Base-by-base conservation (phyloP, 2,329 filamentous ascomycete species). In the Helotiales sp. region DNA sequence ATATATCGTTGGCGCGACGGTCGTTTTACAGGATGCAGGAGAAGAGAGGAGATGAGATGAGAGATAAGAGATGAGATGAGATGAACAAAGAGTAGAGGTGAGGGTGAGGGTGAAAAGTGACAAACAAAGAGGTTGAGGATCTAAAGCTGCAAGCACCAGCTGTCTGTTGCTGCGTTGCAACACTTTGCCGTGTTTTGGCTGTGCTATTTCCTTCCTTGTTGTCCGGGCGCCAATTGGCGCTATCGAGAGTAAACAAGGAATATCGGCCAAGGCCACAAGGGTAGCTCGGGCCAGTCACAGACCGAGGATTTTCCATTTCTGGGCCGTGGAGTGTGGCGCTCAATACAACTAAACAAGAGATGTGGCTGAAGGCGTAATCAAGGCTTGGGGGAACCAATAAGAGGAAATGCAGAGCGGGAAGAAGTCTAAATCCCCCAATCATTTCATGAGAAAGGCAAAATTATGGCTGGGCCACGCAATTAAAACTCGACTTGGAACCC, bases 221-320 rank as follows among this genome's bases (percentile, higher is more conserved):
- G 58, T 57, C 50, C 45, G 63, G 63, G 59, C 57, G 66, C 28
- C 63, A 59, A 69, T 69, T 64, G 63, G 55, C 54, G 66, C 40
- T 52, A 54, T 58, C 34, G 6, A 26, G 47, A 26, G 62, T 62
- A 64, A 64, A 65, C 66, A 65, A 54, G 61, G 49, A 45, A 47
- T 47, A 61, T 58, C 20, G 32, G 17, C 30, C 11, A 58, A 20
- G 32, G 17, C 30, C 11, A 37, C 63, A 66, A 43, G 65, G 68
- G 57, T 64, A 68, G 68, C 65, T 68, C 55, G 55, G 59, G 52
- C 69, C 61, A 70, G 61, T 70, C 24, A 67, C 10, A 62, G 17
- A 6, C 30, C 30, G 40, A 20, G 28, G 43, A 52, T 28, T 55
- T 63, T 65, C 49, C 60, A 32, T 15, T 30, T 63, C 15, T 20